Percentiles rank a stretch among this genome's conserved stretches.
Evolutionary conservation across 1,284 basidiomycete species (phyloP).

Genomic region (Schizophyllum commune): DNA sequence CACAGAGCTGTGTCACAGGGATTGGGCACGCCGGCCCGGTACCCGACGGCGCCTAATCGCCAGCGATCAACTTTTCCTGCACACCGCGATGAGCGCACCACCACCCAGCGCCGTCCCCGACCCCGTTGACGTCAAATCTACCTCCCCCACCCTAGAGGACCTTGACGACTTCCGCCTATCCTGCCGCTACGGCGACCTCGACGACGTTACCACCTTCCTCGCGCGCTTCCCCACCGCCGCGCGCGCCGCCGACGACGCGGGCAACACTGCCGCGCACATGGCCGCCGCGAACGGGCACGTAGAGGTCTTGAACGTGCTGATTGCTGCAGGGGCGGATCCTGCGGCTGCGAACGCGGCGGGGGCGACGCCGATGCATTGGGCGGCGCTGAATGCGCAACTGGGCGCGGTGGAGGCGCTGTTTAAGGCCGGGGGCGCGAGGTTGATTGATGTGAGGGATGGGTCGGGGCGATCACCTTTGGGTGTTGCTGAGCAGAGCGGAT

Average conservation of each 20-base stretch:
- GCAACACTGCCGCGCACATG: slow-evolving; percentile 81
- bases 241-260: slow-evolving; percentile 60
- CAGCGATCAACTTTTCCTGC: neutral
- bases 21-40: too few species aligned
- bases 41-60: neutral
- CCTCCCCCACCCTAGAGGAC: slow-evolving; percentile 47
- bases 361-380: slow-evolving; percentile 86
- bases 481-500: slow-evolving; percentile 69
- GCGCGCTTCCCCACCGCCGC: slow-evolving; percentile 48
- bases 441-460: slow-evolving; percentile 69
- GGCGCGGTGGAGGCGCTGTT: slow-evolving; percentile 60
- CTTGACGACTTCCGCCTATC: slow-evolving; percentile 73
- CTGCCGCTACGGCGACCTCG: slow-evolving; percentile 79
- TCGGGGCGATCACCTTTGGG: slow-evolving; percentile 65
- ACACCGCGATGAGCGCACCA: neutral
- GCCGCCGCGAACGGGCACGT: slow-evolving; percentile 77
- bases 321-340: slow-evolving; percentile 18
- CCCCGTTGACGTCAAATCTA: neutral
- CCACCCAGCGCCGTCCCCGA: neutral
- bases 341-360: slow-evolving; percentile 56
- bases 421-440: slow-evolving; percentile 38
- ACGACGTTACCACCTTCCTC: slow-evolving; percentile 66
- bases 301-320: slow-evolving; percentile 52
- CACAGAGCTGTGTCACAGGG: too few species aligned
- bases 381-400: slow-evolving; percentile 76